Percentiles rank a stretch among this genome's conserved stretches.
Evolutionary conservation across 208 protist genomes (phyloP).

Genomic region (Trypanosomatidae sp.): DNA sequence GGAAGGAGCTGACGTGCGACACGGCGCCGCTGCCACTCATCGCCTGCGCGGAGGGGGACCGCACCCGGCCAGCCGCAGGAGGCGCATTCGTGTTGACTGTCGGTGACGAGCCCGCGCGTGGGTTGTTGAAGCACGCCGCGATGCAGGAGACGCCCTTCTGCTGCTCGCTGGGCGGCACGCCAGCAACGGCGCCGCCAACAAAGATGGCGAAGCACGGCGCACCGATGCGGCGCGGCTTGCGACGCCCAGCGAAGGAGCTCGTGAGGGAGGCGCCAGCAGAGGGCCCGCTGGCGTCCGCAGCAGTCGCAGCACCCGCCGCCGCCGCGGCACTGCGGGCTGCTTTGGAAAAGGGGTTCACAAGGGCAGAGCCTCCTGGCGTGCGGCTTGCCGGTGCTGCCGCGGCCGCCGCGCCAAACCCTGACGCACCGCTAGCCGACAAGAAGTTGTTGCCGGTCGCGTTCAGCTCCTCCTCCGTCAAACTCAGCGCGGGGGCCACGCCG

Average conservation of each 20-base stretch:
- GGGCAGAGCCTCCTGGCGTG: conserved; percentile 4
- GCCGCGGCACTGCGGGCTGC: background rate
- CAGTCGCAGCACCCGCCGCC: too few species aligned
- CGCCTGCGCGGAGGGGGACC: too few species aligned
- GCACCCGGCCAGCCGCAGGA: too few species aligned
- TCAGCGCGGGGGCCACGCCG: too few species aligned
- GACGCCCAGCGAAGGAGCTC: conserved; percentile 12
- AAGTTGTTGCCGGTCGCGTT: background rate
- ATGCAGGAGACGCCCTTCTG: conserved; percentile 15
- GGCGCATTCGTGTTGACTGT: too few species aligned
- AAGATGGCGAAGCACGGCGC: conserved; percentile 43
- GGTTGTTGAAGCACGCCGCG: conserved; percentile 33
- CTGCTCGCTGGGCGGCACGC: background rate
- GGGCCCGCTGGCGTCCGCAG: too few species aligned
- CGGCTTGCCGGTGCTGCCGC: too few species aligned
- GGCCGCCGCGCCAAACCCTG: too few species aligned
- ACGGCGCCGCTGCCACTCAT: too few species aligned
- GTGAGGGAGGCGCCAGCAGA: conserved; percentile 12
- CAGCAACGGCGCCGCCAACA: conserved; percentile 14
- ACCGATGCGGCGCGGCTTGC: conserved; percentile 15
- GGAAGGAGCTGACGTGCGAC: background rate
- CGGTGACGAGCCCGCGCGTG: too few species aligned
- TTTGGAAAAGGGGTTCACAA: conserved; percentile 33
- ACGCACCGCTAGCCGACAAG: too few species aligned
- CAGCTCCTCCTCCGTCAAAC: too few species aligned